Evolutionary conservation across 352 stramenopile genomes (phyloP).

Genomic region (Globisporangium carolinianum): DNA sequence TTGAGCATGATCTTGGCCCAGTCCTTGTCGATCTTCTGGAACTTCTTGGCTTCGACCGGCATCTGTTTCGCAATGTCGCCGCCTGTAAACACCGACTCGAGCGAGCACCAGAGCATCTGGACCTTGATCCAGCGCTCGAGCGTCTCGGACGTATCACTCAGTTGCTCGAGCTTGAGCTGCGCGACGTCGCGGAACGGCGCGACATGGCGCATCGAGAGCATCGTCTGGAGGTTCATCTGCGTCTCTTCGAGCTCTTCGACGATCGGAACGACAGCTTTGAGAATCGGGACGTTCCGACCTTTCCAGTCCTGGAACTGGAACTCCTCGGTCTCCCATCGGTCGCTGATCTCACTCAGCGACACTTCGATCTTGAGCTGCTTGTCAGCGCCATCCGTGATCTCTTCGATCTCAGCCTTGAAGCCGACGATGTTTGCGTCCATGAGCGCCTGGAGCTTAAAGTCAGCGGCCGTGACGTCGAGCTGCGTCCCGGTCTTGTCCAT

Average conservation of each 20-base stretch:
- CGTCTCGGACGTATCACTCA: conserved; percentile 96
- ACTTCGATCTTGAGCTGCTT: conserved; percentile 98
- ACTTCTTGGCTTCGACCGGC: conserved; percentile 97
- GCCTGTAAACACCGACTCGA: conserved; percentile 98
- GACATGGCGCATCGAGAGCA: conserved; percentile 97
- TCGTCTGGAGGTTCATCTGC: conserved; percentile 98
- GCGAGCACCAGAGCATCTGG: conserved; percentile 97
- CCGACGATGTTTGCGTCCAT: conserved; percentile 92
- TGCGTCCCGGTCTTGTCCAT: conserved; percentile 91
- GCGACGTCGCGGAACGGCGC: conserved; percentile 95
- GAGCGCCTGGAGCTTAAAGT: conserved; percentile 95
- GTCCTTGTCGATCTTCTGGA: conserved; percentile 97
- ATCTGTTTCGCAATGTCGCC: conserved; percentile 99
- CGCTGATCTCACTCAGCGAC: conserved; percentile 91
- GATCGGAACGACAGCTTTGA: conserved; percentile 93
- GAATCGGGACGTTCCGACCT: conserved; percentile 90
- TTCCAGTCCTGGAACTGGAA: conserved; percentile 96
- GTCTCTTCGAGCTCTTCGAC: conserved; percentile 97
- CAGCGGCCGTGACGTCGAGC: conserved; percentile 90
- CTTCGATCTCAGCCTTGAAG: conserved; percentile 93
- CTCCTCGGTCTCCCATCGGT: conserved; percentile 91
- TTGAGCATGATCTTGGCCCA: conserved; percentile 98
- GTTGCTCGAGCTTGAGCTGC: conserved; percentile 90
- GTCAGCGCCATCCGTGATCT: conserved; percentile 96
- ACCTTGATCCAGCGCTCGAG: conserved; percentile 98